Conservation (phyloP, 2,329 filamentous ascomycete genomes). For the Sporothrix dimorphospora region DNA sequence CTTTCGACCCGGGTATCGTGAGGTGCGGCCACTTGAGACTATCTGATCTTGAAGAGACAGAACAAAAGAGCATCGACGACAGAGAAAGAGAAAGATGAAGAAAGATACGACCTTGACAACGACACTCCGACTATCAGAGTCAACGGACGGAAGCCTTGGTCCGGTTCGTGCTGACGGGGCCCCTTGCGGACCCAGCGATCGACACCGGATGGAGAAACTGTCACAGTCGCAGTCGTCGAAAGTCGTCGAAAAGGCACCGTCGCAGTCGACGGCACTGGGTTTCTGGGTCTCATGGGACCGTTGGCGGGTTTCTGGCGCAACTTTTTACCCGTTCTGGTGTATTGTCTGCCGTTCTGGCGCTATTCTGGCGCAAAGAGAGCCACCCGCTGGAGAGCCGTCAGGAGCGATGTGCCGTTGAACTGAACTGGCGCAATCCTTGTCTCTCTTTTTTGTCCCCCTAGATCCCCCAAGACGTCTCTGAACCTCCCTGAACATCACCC, state of each 20-base stretch:
- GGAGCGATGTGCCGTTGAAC: background rate
- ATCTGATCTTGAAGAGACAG: background rate
- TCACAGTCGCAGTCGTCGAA: background rate
- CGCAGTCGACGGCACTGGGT: background rate
- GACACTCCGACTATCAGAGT: background rate
- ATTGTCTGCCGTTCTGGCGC: constrained; percentile 2
- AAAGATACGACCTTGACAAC: background rate
- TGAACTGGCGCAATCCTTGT: background rate
- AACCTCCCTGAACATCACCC: constrained; percentile 8
- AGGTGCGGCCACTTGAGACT: background rate
- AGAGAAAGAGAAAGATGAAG: background rate
- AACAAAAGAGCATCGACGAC: background rate
- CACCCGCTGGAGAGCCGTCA: constrained; percentile 2
- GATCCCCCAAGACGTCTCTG: background rate
- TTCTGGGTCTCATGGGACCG: background rate
- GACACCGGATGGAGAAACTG: constrained; percentile 5
- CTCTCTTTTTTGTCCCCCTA: background rate
- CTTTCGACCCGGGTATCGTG: background rate
- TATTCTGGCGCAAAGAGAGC: background rate
- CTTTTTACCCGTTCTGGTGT: constrained; percentile 11
- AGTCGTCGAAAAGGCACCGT: background rate
- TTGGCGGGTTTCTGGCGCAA: constrained; percentile 16
- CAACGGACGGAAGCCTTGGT: background rate
- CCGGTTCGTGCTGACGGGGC: background rate
- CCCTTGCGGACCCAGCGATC: constrained; percentile 12